Percentiles rank a stretch among this genome's conserved stretches.
Conservation (phyloP, 768 basidiomycete genomes). For the Naematelia aurantialba region DNA sequence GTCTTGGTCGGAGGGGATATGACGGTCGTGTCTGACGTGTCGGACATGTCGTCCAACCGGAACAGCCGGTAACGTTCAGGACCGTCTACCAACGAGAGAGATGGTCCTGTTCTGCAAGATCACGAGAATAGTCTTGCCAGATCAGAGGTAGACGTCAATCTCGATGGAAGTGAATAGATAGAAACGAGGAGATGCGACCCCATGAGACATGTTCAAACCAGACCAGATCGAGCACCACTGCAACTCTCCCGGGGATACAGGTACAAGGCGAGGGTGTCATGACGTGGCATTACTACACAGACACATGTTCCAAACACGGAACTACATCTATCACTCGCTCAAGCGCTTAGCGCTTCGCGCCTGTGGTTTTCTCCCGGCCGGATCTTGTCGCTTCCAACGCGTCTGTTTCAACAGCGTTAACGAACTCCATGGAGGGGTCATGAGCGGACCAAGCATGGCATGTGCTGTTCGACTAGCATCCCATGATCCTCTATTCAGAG, state of each 20-base stretch:
- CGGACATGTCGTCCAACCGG: slow-evolving; percentile 14
- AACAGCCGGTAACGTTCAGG: too few species aligned
- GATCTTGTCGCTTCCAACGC: background rate
- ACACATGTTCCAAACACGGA: too few species aligned
- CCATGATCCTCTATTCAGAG: too few species aligned
- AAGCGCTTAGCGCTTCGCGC: too few species aligned
- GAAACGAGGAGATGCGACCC: too few species aligned
- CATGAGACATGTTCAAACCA: too few species aligned
- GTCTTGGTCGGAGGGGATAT: slow-evolving; percentile 16
- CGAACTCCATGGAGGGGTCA: background rate
- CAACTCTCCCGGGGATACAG: background rate
- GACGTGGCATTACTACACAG: background rate
- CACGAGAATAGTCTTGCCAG: too few species aligned
- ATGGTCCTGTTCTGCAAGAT: too few species aligned
- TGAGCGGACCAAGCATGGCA: too few species aligned
- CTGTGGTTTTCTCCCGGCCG: background rate
- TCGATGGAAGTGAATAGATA: background rate
- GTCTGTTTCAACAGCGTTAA: background rate
- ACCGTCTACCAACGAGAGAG: too few species aligned
- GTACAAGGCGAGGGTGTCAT: background rate
- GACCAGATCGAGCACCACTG: background rate
- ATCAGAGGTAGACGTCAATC: background rate
- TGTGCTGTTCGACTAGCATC: too few species aligned
- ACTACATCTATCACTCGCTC: too few species aligned
- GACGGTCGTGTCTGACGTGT: slow-evolving; percentile 20